These are phyloP conservation scores for Talaromyces pinophilus DNA, from an alignment of 2,329 filamentous ascomycete species.

Conservation along the genomic window DNA sequence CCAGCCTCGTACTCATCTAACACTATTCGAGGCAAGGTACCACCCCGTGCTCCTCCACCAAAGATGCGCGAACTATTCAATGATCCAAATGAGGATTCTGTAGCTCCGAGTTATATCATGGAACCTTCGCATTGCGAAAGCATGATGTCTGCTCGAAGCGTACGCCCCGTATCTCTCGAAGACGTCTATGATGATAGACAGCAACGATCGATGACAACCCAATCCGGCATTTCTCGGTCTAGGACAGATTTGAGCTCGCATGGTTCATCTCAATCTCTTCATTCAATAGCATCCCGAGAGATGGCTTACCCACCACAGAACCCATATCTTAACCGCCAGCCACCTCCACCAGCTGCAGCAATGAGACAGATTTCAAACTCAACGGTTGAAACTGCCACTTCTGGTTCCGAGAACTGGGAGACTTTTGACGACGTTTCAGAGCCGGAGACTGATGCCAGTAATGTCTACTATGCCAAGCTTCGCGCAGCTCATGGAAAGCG, in stretches of 20 bases:
- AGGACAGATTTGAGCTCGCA: conserved; percentile 42
- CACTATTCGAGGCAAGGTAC: conserved; percentile 51
- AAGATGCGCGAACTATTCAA: conserved; percentile 84
- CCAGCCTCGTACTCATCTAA: conserved; percentile 46
- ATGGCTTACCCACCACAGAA: conserved; percentile 39
- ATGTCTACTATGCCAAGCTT: conserved; percentile 78
- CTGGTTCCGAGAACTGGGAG: conserved; percentile 95
- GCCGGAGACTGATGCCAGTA: conserved; percentile 70
- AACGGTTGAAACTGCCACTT: conserved; percentile 63
- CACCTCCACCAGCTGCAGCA: conserved; percentile 37
- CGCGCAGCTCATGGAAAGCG: conserved; percentile 69
- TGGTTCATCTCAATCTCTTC: conserved; percentile 45
- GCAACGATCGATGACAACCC: conserved; percentile 50
- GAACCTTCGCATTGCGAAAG: conserved; percentile 56
- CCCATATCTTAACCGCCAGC: conserved; percentile 36
- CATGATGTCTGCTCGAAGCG: conserved; percentile 51
- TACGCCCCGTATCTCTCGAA: conserved; percentile 67
- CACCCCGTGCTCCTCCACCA: conserved; percentile 64
- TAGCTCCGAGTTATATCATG: conserved; percentile 29
- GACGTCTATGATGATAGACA: conserved; percentile 77
- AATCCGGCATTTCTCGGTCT: conserved; percentile 43
- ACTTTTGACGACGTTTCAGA: conserved; percentile 87
- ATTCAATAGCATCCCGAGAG: conserved; percentile 41
- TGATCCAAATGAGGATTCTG: conserved; percentile 49
- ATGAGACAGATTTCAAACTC: conserved; percentile 72